Evolutionary conservation across 139 green algal species (phyloP).

Genomic region (Zygnema cylindricum): DNA sequence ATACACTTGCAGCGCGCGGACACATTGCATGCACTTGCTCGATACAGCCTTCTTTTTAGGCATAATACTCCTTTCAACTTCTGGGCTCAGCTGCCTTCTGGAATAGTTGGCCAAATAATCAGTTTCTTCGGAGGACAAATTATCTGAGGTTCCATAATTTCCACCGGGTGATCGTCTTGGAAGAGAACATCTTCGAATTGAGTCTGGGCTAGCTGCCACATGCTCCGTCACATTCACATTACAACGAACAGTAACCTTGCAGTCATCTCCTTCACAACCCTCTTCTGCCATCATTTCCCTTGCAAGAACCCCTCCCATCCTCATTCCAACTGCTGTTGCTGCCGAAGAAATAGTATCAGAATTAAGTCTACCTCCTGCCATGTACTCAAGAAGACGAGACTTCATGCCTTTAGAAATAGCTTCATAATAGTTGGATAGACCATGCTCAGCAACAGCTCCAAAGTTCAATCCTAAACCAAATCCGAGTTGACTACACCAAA

Average conservation of each 20-base stretch:
- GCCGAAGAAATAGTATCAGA: background rate
- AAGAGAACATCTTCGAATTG: background rate
- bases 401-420: background rate
- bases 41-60: background rate
- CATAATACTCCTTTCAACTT: background rate
- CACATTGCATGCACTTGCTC: background rate
- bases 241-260: conserved; percentile 6
- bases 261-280: background rate
- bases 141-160: background rate
- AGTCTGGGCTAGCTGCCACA: background rate
- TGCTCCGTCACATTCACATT: background rate
- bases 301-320: conserved; percentile 1
- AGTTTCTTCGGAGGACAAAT: background rate
- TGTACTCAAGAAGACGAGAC: background rate
- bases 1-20: background rate
- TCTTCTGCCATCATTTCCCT: conserved; percentile 1
- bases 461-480: conserved; percentile 32
- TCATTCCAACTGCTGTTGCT: background rate
- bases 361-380: background rate
- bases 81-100: background rate
- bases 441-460: conserved; percentile 1
- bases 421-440: background rate
- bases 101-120: background rate
- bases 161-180: background rate
- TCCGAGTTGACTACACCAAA: background rate